Percentiles rank a stretch among this genome's conserved stretches.
Conservation (phyloP, 345 rosid species). For the Mallotus nudiflorus region DNA sequence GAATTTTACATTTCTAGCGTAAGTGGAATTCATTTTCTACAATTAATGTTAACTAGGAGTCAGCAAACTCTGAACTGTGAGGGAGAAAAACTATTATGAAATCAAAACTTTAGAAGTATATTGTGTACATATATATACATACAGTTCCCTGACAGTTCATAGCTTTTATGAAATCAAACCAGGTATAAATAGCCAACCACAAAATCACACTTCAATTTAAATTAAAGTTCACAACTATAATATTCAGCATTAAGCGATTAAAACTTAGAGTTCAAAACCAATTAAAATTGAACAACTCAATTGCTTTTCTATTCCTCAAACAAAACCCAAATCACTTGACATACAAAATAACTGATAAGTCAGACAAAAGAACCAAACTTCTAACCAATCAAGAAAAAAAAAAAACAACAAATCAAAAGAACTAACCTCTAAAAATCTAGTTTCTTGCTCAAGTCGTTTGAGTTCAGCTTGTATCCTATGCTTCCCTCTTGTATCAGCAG, state of each 20-base stretch:
- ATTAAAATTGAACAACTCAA: neutral
- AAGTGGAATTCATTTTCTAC: too few species aligned
- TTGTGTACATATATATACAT: too few species aligned
- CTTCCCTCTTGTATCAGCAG: slow-evolving; percentile 27
- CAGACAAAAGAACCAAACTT: neutral
- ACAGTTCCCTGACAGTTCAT: too few species aligned
- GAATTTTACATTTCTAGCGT: too few species aligned
- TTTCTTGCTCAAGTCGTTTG: slow-evolving; percentile 31
- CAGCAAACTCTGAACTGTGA: too few species aligned
- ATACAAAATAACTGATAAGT: neutral
- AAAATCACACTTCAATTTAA: neutral
- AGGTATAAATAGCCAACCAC: too few species aligned
- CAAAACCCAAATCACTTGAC: neutral
- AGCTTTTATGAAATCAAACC: too few species aligned
- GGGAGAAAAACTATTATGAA: too few species aligned
- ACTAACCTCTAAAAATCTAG: slow-evolving; percentile 31
- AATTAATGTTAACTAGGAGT: too few species aligned
- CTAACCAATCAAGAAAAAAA: neutral
- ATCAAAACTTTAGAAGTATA: too few species aligned
- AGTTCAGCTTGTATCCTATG: slow-evolving; percentile 35
- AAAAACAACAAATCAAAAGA: neutral
- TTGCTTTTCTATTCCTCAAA: neutral
- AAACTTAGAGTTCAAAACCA: neutral
- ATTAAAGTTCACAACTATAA: neutral
- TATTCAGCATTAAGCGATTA: neutral